Evolutionary conservation across 75 land plant species (phyloP).

Genomic region (Isoetes taiwanensis): DNA sequence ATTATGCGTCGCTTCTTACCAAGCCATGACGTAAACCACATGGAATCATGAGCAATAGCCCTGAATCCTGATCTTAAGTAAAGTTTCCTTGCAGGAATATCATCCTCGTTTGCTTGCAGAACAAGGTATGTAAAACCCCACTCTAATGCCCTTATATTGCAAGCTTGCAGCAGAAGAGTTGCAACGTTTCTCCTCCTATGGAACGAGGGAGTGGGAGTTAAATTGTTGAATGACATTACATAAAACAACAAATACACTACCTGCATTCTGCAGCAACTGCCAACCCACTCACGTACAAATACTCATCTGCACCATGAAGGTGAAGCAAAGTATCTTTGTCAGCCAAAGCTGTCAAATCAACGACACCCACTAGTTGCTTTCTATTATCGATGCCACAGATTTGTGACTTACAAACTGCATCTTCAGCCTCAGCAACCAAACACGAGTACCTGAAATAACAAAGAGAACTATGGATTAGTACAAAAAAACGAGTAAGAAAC

Average conservation of each 20-base stretch:
- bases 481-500: neutral
- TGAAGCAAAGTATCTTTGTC: constrained; percentile 46
- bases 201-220: no score
- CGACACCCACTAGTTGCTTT: constrained; percentile 54
- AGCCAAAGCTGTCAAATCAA: constrained; percentile 62
- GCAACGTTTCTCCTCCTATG: constrained; percentile 80
- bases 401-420: neutral
- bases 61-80: constrained; percentile 60
- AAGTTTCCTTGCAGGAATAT: constrained; percentile 49
- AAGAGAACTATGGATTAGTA: no score
- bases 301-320: constrained; percentile 52
- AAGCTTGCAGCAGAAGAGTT: constrained; percentile 58
- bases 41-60: constrained; percentile 52
- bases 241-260: constrained; percentile 16
- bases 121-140: constrained; percentile 70
- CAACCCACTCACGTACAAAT: constrained; percentile 79
- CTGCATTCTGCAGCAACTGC: constrained; percentile 63
- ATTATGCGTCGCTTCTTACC: constrained; percentile 65
- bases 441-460: constrained; percentile 95
- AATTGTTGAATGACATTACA: neutral
- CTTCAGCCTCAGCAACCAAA: constrained; percentile 56
- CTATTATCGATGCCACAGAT: constrained; percentile 1
- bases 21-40: constrained; percentile 62
- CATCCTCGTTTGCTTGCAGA: constrained; percentile 80
- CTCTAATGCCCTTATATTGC: constrained; percentile 40